Conservation (phyloP, 1,139 yeast species). For the Lodderomyces margitis region DNA sequence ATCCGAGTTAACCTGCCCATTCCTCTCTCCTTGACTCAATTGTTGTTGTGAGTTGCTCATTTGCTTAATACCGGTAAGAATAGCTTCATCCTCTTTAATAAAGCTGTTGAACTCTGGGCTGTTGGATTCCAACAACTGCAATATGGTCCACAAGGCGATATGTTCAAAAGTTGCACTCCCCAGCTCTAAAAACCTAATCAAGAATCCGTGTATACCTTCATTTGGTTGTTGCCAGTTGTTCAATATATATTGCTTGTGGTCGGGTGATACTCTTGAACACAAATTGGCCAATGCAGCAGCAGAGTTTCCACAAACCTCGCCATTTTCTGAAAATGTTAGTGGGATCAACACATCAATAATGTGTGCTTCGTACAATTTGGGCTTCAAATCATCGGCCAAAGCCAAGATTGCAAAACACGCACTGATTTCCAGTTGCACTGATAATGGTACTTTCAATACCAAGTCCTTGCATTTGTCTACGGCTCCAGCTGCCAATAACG, state of each 20-base stretch:
- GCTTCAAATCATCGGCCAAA: constrained; percentile 90
- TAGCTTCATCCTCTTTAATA: constrained; percentile 60
- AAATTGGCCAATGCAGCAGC: constrained; percentile 97
- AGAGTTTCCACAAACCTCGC: constrained; percentile 97
- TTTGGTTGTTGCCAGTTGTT: constrained; percentile 77
- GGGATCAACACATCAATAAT: constrained; percentile 89
- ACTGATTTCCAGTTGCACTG: constrained; percentile 92
- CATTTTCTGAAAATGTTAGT: constrained; percentile 80
- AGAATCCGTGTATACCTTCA: constrained; percentile 84
- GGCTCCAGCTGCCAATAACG: constrained; percentile 92
- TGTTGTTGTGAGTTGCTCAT: constrained; percentile 46
- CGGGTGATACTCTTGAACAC: constrained; percentile 79
- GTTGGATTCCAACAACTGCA: constrained; percentile 87
- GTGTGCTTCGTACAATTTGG: constrained; percentile 78
- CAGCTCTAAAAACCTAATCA: constrained; percentile 74
- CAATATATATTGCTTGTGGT: constrained; percentile 72
- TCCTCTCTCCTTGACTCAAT: constrained; percentile 22
- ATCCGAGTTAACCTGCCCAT: constrained; percentile 18
- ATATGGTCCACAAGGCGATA: constrained; percentile 95
- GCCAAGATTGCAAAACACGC: constrained; percentile 98
- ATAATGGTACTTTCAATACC: constrained; percentile 78
- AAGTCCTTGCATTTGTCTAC: constrained; percentile 89
- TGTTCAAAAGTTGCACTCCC: constrained; percentile 97
- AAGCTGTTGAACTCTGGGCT: constrained; percentile 65
- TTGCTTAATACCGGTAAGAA: constrained; percentile 55